Evolutionary conservation across 768 basidiomycete species (phyloP), one percentile per base, ranked within the genome.

Genomic region (Trametes cubensis): DNA sequence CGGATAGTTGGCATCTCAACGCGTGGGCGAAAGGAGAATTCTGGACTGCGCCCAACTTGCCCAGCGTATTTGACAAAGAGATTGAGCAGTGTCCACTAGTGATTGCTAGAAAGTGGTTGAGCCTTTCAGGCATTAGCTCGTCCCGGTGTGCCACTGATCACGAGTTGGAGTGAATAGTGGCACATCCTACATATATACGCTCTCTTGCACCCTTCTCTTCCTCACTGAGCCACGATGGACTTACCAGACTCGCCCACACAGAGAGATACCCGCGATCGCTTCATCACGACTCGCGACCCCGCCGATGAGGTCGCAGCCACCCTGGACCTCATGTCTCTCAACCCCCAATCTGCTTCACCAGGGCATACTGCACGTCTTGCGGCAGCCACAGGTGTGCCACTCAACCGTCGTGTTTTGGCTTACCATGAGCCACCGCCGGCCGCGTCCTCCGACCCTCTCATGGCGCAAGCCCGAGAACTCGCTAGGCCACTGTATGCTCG

Each of bases 371-470:
- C 89, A 13, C 84, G 92, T 42, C 82, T 94, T 20, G 88, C 84
- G 6, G 86, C 82, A 0, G 91, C 92, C 1, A 83, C 90, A 0
- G 91, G 90, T 21, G 82, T 94, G 15, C 86, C 88, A 11, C 74
- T 90, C 54, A 90, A 89, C 69, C 85, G 88, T 23, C 89, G 94
- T 38, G 89, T 97, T 53, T 83, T 97, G 7, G 88, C 90, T 6
- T 97, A 94, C 74, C 89, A 93, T 72, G 93, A 95, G 71, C 85
- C 85, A 17, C 94, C 95, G 0, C 90, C 94, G 2, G 72, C 86
- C 0, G 85, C 94, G 0, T 88, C 88, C 2, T 88, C 90, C 2
- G 90, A 94, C 67, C 83, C 82, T 1, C 85, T 87, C 6, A 84
- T 95, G 25, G 81, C 85, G 18, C 83, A 87, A 66, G 94, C 90